Conservation (phyloP, 192 early-diverging fungal species). For the Entomortierella lignicola region DNA sequence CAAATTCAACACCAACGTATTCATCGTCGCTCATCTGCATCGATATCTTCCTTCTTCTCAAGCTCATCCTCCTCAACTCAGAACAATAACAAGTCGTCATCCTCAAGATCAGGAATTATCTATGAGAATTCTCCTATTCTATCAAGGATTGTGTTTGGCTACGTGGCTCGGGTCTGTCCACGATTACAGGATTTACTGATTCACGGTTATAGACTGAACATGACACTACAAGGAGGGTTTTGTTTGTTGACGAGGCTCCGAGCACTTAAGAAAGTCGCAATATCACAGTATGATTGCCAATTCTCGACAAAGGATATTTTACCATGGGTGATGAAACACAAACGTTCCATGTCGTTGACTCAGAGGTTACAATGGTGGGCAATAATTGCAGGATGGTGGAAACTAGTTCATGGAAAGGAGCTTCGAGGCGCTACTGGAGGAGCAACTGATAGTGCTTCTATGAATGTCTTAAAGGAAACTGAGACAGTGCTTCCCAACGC, state of each 20-base stretch:
- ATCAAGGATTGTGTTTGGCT: constrained; percentile 25
- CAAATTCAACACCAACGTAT: not conserved
- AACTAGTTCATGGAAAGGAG: constrained; percentile 11
- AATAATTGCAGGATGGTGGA: constrained; percentile 23
- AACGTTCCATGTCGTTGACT: not conserved
- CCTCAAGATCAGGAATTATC: not conserved
- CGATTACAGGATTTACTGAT: constrained; percentile 8
- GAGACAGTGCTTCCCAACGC: not conserved
- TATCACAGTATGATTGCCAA: constrained; percentile 14
- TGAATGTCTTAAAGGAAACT: not conserved
- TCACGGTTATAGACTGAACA: constrained; percentile 13
- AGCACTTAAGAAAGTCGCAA: constrained; percentile 4
- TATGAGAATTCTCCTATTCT: constrained; percentile 12
- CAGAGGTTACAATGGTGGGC: constrained; percentile 9
- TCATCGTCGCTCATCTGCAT: not conserved
- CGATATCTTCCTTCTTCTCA: not conserved
- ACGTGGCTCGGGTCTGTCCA: constrained; percentile 18
- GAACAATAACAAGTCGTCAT: not conserved
- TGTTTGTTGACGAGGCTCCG: constrained; percentile 16
- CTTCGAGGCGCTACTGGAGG: not conserved
- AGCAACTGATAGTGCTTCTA: not conserved
- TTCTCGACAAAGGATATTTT: constrained; percentile 19
- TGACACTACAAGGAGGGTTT: constrained; percentile 22
- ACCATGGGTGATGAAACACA: constrained; percentile 24
- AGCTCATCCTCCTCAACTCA: not conserved